Evolutionary conservation across 805 yeast species (phyloP), one percentile per base, ranked within the genome.

Genomic region (Blastobotrys peoriensis): DNA sequence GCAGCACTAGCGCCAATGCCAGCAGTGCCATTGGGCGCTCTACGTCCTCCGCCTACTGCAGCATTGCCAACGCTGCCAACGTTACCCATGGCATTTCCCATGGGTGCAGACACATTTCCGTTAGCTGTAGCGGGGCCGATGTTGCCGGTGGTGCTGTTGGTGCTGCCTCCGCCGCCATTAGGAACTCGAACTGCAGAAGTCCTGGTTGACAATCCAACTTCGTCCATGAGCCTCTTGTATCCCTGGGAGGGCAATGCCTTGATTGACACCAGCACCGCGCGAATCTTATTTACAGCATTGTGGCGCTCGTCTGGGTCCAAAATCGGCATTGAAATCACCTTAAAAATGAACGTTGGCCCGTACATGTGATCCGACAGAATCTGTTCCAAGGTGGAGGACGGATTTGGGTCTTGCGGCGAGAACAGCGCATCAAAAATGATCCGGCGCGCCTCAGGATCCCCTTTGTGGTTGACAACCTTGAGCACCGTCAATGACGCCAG

Each of bases 221-320:
- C 98, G 54, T 91, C 98, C 74, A 89, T 76, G 46, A 93, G 69
- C 52, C 95, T 79, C 59, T 86, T 85, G 64, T 86, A 86, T 28
- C 83, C 85, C 60, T 85, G 95, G 22, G 74, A 67, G 37, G 69
- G 55, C 47, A 55, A 42, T 33, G 82, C 71, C 46, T 76, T 78
- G 55, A 75, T 63, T 39, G 82, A 83, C 35, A 79, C 65, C 46
- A 89, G 66, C 4, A 81, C 75, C 38, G 73, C 67, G 49, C 86
- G 75, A 16, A 85, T 79, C 61, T 81, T 83, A 41, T 70, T 67
- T 18, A 78, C 63, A 3, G 86, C 73, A 46, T 74, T 76, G 48
- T 73, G 75, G 46, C 81, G 81, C 36, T 72, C 76, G 19, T 68
- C 70, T 45, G 76, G 81, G 42, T 83, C 66, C 49, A 69, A 60